phyloP scores from a whole-genome alignment of 2,329 filamentous ascomycete genomes.

The Lecanoromycetidae sp. region DNA sequence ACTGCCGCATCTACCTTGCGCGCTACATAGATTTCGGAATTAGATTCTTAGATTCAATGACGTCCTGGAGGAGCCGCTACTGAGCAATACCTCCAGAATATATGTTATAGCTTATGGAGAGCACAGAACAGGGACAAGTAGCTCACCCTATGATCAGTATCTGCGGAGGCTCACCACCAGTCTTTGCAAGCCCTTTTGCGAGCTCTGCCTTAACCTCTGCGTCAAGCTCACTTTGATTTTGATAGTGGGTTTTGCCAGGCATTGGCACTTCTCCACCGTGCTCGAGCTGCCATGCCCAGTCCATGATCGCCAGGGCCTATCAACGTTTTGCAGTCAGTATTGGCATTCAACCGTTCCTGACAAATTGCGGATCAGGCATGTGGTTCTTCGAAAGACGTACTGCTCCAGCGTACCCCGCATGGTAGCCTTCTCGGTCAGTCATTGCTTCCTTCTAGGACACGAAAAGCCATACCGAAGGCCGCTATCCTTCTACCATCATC shows the following conservation, averaged over 20 bases:
- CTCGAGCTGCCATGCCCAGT: conserved; percentile 71
- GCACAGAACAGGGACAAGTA: too few species aligned
- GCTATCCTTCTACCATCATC: conserved; percentile 58
- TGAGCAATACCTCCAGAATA: too few species aligned
- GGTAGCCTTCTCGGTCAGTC: conserved; percentile 44
- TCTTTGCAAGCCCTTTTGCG: conserved; percentile 39
- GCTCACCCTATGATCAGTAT: conserved; percentile 84
- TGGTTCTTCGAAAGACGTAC: too few species aligned
- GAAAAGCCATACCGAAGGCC: conserved; percentile 37
- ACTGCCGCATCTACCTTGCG: conserved; percentile 59
- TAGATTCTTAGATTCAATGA: too few species aligned
- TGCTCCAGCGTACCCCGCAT: conserved; percentile 56
- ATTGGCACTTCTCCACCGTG: conserved; percentile 55
- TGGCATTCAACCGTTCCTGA: background rate
- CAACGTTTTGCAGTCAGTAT: conserved; percentile 22
- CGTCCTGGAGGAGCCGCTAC: too few species aligned
- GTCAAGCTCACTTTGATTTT: conserved; percentile 63
- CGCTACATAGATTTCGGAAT: too few species aligned
- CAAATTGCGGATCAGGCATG: background rate
- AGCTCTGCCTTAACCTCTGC: conserved; percentile 61
- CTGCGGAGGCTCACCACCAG: conserved; percentile 53
- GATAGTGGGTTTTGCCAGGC: conserved; percentile 50
- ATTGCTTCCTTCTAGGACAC: background rate
- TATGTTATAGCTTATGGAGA: too few species aligned
- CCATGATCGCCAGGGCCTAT: conserved; percentile 61